Base-by-base conservation (phyloP, 2,329 filamentous ascomycete genomes). In the Epichloe sibirici region DNA sequence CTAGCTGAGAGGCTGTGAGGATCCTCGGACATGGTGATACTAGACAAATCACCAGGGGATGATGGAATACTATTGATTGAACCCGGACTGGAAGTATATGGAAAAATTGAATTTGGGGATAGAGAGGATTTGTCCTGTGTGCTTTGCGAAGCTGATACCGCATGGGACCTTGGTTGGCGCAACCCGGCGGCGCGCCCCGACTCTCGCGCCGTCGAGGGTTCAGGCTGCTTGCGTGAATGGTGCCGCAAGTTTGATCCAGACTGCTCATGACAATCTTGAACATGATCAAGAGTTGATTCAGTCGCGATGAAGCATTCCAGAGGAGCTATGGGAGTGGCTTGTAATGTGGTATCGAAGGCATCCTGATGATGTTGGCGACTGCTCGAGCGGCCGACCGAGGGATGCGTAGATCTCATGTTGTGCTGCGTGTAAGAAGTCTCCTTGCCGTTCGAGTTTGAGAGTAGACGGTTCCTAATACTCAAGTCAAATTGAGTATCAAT, bases 21-120 rank as follows among this genome's bases (percentile, higher is more conserved):
- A 40, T 58, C 57, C 28, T 65, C 63, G n/a, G 65, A 68, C 7
- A 55, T 45, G 25, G 75, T 78, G 5, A 69, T 72, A 4, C 68
- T 67, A 2, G 79, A 67, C 3, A 77, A 79, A 59, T 74, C 72
- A 54, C 71, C 70, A 44, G 73, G 70, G n/a, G 78, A 81, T 12
- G 73, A 77, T 9, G 72, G 66, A 50, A 70, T 73, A 56, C 77
- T 79, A 34, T 76, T 61, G 13, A 62, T 57, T 1, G 66, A 70
- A 40, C 58, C 60, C 2, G 65, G 57, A 12, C 61, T 60, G 4
- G 62, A 63, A 17, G 61, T 50, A 5, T 56, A 62, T 17, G 60
- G 47, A 37, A 63, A 55, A 11, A 61, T 56, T 2, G 66, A 63
- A 3, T 60, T 65, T 37, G 62, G 58, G 21, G 61, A 59, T n/a